Conservation (phyloP, 2,329 filamentous ascomycete genomes). For the Alternaria metachromatica region DNA sequence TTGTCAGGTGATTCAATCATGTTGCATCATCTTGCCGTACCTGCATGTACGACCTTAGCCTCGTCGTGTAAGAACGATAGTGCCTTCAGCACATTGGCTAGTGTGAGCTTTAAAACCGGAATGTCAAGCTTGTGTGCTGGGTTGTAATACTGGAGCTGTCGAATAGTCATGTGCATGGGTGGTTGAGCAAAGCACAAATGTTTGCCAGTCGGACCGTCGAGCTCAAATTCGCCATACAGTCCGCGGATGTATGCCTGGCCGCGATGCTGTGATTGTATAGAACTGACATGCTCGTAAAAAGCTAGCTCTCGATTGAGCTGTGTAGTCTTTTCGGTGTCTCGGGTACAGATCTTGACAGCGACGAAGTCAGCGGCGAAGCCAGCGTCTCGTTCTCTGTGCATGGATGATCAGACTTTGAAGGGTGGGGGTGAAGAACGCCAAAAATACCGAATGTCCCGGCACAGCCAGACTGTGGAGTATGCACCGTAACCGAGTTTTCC, state of each 20-base stretch:
- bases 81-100: conserved; percentile 48
- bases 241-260: conserved; percentile 31
- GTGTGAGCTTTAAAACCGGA: conserved; percentile 35
- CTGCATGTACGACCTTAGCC: conserved; percentile 56
- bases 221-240: conserved; percentile 27
- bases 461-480: conserved; percentile 39
- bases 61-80: conserved; percentile 54
- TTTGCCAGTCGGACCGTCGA: conserved; percentile 27
- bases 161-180: conserved; percentile 39
- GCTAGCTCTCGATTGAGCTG: conserved; percentile 28
- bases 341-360: conserved; percentile 30
- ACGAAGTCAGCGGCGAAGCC: conserved; percentile 25
- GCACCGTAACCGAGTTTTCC: conserved; percentile 36
- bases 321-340: conserved; percentile 17
- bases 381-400: conserved; percentile 24
- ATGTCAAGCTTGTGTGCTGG: conserved; percentile 21
- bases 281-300: conserved; percentile 36
- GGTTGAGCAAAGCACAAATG: conserved; percentile 35
- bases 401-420: conserved; percentile 23
- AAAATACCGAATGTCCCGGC: conserved; percentile 30
- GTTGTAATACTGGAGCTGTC: conserved; percentile 31
- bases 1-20: conserved; percentile 15
- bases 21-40: conserved; percentile 35
- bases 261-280: conserved; percentile 28
- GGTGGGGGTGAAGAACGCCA: conserved; percentile 22